These are phyloP conservation scores for Nicotiana noctiflora DNA, from an alignment of 257 asterid genomes.

Conservation along the genomic window DNA sequence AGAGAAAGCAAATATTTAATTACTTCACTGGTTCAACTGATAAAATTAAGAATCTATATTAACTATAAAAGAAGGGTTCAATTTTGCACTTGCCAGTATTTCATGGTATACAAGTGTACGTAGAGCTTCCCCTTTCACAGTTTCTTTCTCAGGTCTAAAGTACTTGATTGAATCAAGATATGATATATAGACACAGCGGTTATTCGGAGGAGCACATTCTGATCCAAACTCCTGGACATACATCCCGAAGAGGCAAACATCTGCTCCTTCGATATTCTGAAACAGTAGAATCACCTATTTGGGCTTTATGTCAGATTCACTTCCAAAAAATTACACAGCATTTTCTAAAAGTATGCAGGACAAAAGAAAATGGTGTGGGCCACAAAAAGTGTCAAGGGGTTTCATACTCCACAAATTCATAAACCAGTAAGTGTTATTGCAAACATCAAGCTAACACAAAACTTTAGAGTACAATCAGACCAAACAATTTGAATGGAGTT, in stretches of 20 bases:
- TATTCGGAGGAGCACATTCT: constrained; percentile 66
- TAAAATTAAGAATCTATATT: not conserved
- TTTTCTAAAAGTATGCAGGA: not conserved
- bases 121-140: constrained; percentile 53
- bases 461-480: not conserved
- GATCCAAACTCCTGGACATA: constrained; percentile 78
- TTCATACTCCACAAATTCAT: not conserved
- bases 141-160: constrained; percentile 55
- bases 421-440: not conserved
- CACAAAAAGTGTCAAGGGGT: not conserved
- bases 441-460: not conserved
- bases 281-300: constrained; percentile 60
- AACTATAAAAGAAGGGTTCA: not conserved
- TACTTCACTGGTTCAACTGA: constrained; percentile 1
- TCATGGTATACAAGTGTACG: constrained; percentile 76
- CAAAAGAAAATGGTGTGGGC: not conserved
- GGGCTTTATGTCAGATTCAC: constrained; percentile 19
- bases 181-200: constrained; percentile 58
- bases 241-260: constrained; percentile 69
- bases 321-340: not conserved
- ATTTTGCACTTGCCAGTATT: constrained; percentile 39
- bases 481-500: not conserved
- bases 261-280: constrained; percentile 70
- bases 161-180: constrained; percentile 75
- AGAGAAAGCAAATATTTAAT: not conserved